A percentile compares a stretch with the other conserved stretches of the same genome.
Conservation (phyloP, 768 basidiomycete genomes). For the Erythrobasidium yunnanense region DNA sequence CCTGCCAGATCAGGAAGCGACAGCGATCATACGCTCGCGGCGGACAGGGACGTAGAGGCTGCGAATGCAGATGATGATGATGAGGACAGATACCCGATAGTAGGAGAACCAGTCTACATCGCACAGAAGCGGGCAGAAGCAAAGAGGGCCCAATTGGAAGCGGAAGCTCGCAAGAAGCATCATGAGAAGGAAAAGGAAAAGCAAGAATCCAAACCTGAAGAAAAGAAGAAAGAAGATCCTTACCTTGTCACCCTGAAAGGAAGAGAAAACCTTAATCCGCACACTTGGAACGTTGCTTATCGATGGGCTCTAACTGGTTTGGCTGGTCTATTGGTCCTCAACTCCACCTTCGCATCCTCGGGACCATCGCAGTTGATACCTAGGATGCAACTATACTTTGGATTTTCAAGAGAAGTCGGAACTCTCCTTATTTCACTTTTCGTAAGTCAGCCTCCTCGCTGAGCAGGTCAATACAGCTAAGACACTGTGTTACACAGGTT, state of each 20-base stretch:
- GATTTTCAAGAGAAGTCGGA: slow-evolving; percentile 35
- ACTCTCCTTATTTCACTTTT: slow-evolving; percentile 37
- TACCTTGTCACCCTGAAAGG: slow-evolving; percentile 35
- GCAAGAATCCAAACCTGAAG: neutral
- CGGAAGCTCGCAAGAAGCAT: too few species aligned
- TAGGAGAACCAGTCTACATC: too few species aligned
- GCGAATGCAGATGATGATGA: too few species aligned
- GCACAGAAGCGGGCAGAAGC: neutral
- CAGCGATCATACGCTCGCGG: too few species aligned
- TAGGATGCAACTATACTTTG: slow-evolving; percentile 32
- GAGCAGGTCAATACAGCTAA: neutral
- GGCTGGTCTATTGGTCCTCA: slow-evolving; percentile 37
- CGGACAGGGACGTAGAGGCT: too few species aligned
- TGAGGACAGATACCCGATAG: too few species aligned
- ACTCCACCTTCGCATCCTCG: slow-evolving; percentile 38
- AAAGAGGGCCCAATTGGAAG: too few species aligned
- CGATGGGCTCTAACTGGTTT: slow-evolving; percentile 36
- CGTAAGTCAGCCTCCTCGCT: neutral
- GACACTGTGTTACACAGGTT: slow-evolving; percentile 11
- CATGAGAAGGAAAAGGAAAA: neutral
- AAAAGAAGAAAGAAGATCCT: slow-evolving; percentile 23
- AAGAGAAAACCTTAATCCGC: slow-evolving; percentile 33
- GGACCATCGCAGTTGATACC: slow-evolving; percentile 35
- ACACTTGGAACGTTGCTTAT: slow-evolving; percentile 32
- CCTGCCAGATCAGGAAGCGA: too few species aligned